Conservation (phyloP, 1,284 basidiomycete genomes). For the Boletus sp. region DNA sequence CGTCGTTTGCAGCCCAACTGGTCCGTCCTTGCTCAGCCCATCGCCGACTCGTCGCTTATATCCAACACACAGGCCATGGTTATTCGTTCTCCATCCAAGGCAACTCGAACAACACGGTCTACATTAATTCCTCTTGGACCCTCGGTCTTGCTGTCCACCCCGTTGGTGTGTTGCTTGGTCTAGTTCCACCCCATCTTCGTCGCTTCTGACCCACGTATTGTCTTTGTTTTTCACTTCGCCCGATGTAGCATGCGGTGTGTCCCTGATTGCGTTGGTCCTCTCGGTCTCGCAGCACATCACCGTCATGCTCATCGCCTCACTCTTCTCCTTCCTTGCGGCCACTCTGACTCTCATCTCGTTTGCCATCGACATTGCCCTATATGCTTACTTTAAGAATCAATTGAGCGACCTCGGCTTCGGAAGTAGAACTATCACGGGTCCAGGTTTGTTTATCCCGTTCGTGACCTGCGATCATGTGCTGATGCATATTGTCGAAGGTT, state of each 20-base stretch:
- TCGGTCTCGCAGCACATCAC: conserved; percentile 61
- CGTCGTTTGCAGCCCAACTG: conserved; percentile 16
- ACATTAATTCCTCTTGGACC: conserved; percentile 60
- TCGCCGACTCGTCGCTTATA: conserved; percentile 5
- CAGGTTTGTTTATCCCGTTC: conserved; percentile 41
- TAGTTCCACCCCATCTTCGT: conserved; percentile 1
- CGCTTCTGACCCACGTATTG: conserved; percentile 9
- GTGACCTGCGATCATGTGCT: background rate
- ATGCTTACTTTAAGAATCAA: conserved; percentile 54
- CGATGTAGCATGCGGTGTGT: conserved; percentile 53
- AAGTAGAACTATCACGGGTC: conserved; percentile 47
- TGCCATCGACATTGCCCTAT: conserved; percentile 71
- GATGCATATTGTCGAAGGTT: conserved; percentile 39
- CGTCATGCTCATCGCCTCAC: conserved; percentile 54
- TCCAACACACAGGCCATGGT: conserved; percentile 41
- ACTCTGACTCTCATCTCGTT: conserved; percentile 65
- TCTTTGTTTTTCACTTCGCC: background rate
- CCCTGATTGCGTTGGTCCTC: conserved; percentile 58
- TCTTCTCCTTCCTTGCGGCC: conserved; percentile 64
- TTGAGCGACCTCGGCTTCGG: conserved; percentile 47
- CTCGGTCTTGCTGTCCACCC: conserved; percentile 70
- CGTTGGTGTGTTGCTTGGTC: conserved; percentile 47
- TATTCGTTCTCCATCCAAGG: conserved; percentile 43
- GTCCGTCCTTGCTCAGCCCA: conserved; percentile 19
- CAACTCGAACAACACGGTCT: conserved; percentile 31